phyloP scores from a whole-genome alignment of 2,329 filamentous ascomycete genomes.

The Byssothecium circinans region DNA sequence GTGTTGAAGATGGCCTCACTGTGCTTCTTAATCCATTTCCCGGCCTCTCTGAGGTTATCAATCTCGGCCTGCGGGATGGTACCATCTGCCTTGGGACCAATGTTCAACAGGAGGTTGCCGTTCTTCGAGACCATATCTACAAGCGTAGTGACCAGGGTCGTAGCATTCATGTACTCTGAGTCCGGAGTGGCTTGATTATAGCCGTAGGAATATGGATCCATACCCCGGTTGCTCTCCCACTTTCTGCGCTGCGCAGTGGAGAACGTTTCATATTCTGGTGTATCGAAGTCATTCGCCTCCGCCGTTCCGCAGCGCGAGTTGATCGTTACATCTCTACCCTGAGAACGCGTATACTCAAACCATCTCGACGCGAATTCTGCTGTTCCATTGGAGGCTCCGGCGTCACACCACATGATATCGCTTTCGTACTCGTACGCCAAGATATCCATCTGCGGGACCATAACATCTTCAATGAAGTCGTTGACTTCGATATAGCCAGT shows the following conservation, averaged over 20 bases:
- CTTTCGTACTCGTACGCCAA: slow-evolving; percentile 41
- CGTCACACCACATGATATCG: slow-evolving; percentile 54
- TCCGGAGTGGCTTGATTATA: slow-evolving; percentile 59
- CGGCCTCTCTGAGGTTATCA: slow-evolving; percentile 53
- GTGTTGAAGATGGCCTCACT: slow-evolving; percentile 61
- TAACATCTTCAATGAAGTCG: slow-evolving; percentile 47
- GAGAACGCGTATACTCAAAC: slow-evolving; percentile 46
- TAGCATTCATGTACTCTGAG: slow-evolving; percentile 56
- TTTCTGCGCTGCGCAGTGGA: slow-evolving; percentile 56
- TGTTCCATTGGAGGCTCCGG: slow-evolving; percentile 49
- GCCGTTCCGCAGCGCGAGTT: slow-evolving; percentile 61
- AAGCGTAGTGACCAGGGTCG: slow-evolving; percentile 50
- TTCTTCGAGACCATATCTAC: slow-evolving; percentile 60
- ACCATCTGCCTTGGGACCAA: slow-evolving; percentile 60
- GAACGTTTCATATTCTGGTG: slow-evolving; percentile 60
- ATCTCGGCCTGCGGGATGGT: slow-evolving; percentile 55
- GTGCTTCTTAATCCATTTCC: slow-evolving; percentile 57
- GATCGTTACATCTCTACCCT: slow-evolving; percentile 54
- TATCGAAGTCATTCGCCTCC: slow-evolving; percentile 57
- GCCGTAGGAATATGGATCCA: slow-evolving; percentile 63
- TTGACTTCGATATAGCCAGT: slow-evolving; percentile 47
- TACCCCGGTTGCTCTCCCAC: slow-evolving; percentile 62
- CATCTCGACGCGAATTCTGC: slow-evolving; percentile 47
- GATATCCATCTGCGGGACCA: slow-evolving; percentile 50
- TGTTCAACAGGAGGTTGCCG: slow-evolving; percentile 59